Conservation (phyloP, 805 yeast genomes). For the Metschnikowia amazonensis region DNA sequence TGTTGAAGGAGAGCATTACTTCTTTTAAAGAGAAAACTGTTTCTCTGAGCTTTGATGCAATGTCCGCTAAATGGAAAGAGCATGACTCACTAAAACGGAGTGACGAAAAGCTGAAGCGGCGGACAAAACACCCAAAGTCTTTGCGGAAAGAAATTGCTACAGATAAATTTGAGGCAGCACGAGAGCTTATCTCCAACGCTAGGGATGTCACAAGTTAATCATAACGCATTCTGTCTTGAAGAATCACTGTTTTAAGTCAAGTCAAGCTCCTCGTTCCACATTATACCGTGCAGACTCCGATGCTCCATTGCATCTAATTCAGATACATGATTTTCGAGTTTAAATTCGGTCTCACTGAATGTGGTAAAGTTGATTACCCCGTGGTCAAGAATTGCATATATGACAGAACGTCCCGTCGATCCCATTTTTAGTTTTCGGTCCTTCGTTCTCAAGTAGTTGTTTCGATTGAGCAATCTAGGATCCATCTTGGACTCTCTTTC, state of each 20-base stretch:
- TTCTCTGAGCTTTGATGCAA: slow-evolving; percentile 4
- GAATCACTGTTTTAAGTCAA: neutral
- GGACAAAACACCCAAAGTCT: neutral
- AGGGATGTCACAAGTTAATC: neutral
- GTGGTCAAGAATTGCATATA: slow-evolving; percentile 69
- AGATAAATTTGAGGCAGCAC: neutral
- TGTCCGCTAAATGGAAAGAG: neutral
- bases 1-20: slow-evolving; percentile 8
- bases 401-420: slow-evolving; percentile 38
- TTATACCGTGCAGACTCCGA: slow-evolving; percentile 13
- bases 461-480: slow-evolving; percentile 22
- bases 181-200: neutral
- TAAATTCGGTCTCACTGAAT: slow-evolving; percentile 50
- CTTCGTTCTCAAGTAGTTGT: slow-evolving; percentile 26
- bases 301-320: slow-evolving; percentile 10
- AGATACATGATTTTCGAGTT: slow-evolving; percentile 14
- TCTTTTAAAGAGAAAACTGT: slow-evolving; percentile 4
- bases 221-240: neutral
- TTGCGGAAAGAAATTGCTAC: no score
- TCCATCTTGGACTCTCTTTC: slow-evolving; percentile 29
- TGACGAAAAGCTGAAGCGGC: neutral
- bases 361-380: slow-evolving; percentile 70
- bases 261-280: slow-evolving; percentile 15
- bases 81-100: neutral
- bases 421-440: slow-evolving; percentile 52